Base-by-base conservation (phyloP, 1,284 basidiomycete genomes). In the Grifola frondosa region DNA sequence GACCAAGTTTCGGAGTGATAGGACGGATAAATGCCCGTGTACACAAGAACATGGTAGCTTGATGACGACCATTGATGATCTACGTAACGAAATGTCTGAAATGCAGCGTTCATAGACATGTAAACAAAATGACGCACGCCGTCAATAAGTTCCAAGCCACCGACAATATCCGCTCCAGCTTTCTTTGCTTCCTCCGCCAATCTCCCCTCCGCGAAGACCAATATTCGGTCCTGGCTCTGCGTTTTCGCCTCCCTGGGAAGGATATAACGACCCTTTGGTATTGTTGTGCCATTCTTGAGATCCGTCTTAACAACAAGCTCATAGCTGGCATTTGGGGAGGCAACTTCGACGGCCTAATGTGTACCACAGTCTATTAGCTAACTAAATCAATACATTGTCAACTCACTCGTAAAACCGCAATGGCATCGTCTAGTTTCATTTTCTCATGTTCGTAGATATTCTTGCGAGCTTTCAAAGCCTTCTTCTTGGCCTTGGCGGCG, bases 201-300 rank as follows among this genome's bases (percentile, higher is more conserved):
- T 44, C 80, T 71, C 12, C 88, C 88, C 54, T 93, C 88, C 6
- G 91, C 91, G 57, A 97, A 95, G 19, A 95, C 91, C 22, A 95
- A 74, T 37, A 97, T 83, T 40, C 77, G 81, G 49, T 89, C 85
- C 54, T 86, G 81, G 29, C 77, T 66, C 57, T 72, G 75, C 37
- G 78, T 66, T 56, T 91, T 89, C 11, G 90, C 83, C 56, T 94
- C 89, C 40, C 81, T 71, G 2, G 86, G 84, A 24, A 89, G 69
- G 40, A 74, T 74, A 45, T 84, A 75, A 47, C 84, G 78, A 9
- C 94, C 93, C 58, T 90, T 89, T 7, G 94, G 85, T 17, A 93
- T 78, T 25, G 84, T 74, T 40, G 85, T 71, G 53, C 89, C 84
- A 59, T 81, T 81, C 44, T 77, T 75, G 67, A 88, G 78, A 47